Conservation (phyloP, 2,329 filamentous ascomycete genomes). For the Botrytis elliptica region DNA sequence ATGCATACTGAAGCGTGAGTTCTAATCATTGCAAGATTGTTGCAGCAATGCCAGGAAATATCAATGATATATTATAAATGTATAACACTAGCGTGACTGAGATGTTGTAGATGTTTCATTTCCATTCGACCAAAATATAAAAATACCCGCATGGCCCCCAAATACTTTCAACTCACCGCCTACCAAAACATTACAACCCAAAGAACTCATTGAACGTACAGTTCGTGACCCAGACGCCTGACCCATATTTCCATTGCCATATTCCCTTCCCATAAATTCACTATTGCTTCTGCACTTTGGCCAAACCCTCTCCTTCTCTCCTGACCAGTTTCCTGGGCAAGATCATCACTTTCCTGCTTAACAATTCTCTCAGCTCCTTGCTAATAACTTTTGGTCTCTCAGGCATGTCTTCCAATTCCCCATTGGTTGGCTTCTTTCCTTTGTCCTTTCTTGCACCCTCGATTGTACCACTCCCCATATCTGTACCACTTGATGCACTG, state of each 20-base stretch:
- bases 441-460: slow-evolving; percentile 22
- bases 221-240: neutral
- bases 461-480: slow-evolving; percentile 33
- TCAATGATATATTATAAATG: neutral
- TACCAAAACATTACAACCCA: neutral
- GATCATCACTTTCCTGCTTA: slow-evolving; percentile 56
- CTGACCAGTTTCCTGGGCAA: slow-evolving; percentile 38
- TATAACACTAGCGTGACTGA: neutral
- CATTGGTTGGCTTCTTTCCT: slow-evolving; percentile 23
- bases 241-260: neutral
- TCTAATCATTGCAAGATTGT: neutral
- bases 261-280: too few relatives aligned
- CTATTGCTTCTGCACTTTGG: slow-evolving; percentile 1
- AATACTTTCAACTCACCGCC: neutral
- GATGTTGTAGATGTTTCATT: neutral
- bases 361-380: slow-evolving; percentile 58
- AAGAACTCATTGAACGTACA: neutral
- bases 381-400: slow-evolving; percentile 54
- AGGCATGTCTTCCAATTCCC: slow-evolving; percentile 33
- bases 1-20: neutral
- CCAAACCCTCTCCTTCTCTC: slow-evolving; percentile 38
- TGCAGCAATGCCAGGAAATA: neutral
- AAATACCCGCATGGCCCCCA: neutral
- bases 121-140: neutral
- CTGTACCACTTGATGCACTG: slow-evolving; percentile 7